These are phyloP conservation scores for Cydonia oblonga DNA, from an alignment of 331 rosid genomes.

Conservation along the genomic window DNA sequence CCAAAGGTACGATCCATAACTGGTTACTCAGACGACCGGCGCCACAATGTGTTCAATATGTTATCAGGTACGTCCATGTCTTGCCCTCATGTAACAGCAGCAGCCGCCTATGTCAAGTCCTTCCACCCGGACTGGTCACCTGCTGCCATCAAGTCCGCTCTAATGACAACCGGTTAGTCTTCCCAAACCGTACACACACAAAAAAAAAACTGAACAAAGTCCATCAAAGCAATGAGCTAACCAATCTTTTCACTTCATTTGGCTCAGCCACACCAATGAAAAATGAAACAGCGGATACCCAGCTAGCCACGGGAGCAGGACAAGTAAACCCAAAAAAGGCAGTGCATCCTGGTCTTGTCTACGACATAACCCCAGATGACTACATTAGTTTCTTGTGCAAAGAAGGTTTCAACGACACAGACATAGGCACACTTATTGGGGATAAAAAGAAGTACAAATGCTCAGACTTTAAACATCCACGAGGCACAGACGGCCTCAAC, in stretches of 20 bases:
- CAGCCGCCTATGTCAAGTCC: constrained; percentile 75
- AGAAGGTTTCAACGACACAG: constrained; percentile 34
- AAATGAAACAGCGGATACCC: constrained; percentile 13
- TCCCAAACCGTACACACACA: background rate
- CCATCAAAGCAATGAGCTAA: background rate
- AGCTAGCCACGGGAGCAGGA: constrained; percentile 67
- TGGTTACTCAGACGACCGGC: constrained; percentile 25
- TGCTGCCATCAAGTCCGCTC: constrained; percentile 85
- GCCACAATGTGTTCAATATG: constrained; percentile 38
- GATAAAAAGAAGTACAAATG: constrained; percentile 23
- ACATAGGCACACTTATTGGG: constrained; percentile 34
- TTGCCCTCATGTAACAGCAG: constrained; percentile 65
- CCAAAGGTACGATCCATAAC: constrained; percentile 38
- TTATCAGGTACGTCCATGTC: constrained; percentile 88
- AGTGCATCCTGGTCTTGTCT: constrained; percentile 59
- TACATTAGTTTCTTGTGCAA: constrained; percentile 57
- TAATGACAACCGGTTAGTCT: constrained; percentile 74
- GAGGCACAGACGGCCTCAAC: constrained; percentile 67
- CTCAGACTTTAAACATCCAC: constrained; percentile 15
- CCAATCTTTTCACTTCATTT: background rate
- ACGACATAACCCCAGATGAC: constrained; percentile 29
- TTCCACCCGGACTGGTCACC: constrained; percentile 88
- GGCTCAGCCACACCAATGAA: constrained; percentile 52
- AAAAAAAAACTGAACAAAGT: too few species aligned
- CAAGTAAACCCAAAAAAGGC: constrained; percentile 51